phyloP scores from a whole-genome alignment of 106 monocot species.

The Posidonia australis region DNA sequence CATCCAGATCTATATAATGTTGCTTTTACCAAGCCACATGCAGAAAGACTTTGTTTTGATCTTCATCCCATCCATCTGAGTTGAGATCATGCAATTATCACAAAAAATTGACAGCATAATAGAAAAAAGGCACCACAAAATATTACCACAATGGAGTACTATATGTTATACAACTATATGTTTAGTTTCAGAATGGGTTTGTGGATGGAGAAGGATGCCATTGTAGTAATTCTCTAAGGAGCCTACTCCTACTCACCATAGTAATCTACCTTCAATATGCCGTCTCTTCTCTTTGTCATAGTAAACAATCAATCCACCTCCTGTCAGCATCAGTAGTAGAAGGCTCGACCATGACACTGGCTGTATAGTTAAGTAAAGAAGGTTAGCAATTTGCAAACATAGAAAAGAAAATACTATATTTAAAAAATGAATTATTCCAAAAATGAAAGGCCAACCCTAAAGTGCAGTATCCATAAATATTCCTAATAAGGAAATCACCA shows the following conservation, averaged over 20 bases:
- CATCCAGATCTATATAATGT: too few relatives aligned
- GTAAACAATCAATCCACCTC: conserved; percentile 70
- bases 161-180: too few relatives aligned
- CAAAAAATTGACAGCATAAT: too few relatives aligned
- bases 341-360: conserved; percentile 93
- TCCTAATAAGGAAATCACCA: too few relatives aligned
- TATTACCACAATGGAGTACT: too few relatives aligned
- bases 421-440: neutral
- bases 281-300: conserved; percentile 89
- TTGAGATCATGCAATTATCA: too few relatives aligned
- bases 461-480: too few relatives aligned
- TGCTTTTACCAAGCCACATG: too few relatives aligned
- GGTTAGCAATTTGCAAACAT: neutral
- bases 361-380: conserved; percentile 27
- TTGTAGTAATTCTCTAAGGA: neutral
- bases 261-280: conserved; percentile 81
- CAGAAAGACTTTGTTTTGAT: too few relatives aligned
- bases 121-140: too few relatives aligned
- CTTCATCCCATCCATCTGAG: too few relatives aligned
- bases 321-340: conserved; percentile 72
- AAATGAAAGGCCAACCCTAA: neutral
- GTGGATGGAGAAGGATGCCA: neutral
- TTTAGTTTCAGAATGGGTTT: too few relatives aligned
- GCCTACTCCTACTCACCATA: conserved; percentile 10
- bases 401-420: neutral